Base-by-base conservation (phyloP, 441 rosid genomes). In the Viola pubescens region DNA sequence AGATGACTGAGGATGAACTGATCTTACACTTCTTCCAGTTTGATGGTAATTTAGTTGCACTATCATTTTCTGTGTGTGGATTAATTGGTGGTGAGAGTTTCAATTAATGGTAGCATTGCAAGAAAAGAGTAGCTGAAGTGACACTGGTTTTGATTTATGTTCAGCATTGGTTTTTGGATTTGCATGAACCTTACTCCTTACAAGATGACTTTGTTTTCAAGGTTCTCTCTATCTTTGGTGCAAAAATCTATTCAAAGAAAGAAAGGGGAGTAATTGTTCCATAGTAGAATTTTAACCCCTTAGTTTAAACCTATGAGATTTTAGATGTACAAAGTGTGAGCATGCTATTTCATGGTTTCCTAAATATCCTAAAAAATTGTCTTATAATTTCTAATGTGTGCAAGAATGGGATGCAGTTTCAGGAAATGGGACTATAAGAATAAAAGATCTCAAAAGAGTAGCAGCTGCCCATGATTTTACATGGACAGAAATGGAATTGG, bases 1-100 rank as follows among this genome's bases (percentile, higher is more conserved):
- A 83, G 72, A 89, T 89, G 91, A 87, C 91, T 7, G 87, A 75
- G 67, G 95, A 91, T 64, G 95, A 91, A 62, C 65, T 89, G 74
- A 56, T 82, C 62, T 48, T 89, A 42, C 81, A 85, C 75, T 87
- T 91, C 74, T 91, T 73, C 67, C 83, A 85, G 68, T 81, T 89
- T 69, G 95, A 91, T 61, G 91, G 98, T 91, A 85, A 72, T 63
- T 62, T 52, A 61, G 9, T 52, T 43, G 13, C 34, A 6, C 9
- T 48, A 16, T 3, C 46, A 5, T 45, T 54, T 43, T 53, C 10
- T 39, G 16, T 14, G 13, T 56, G 42, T 59, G 63, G 7, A 42
- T 6, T 34, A 8, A 10, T 5, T 5, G 52, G 59, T 9, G 37
- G 19, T 4, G 59, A 43, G 12, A 42, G 43, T 10, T 6, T 11